Percentiles rank a stretch among this genome's conserved stretches.
Evolutionary conservation across 139 green algal genomes (phyloP).

Genomic region (Desmodesmus armatus): DNA sequence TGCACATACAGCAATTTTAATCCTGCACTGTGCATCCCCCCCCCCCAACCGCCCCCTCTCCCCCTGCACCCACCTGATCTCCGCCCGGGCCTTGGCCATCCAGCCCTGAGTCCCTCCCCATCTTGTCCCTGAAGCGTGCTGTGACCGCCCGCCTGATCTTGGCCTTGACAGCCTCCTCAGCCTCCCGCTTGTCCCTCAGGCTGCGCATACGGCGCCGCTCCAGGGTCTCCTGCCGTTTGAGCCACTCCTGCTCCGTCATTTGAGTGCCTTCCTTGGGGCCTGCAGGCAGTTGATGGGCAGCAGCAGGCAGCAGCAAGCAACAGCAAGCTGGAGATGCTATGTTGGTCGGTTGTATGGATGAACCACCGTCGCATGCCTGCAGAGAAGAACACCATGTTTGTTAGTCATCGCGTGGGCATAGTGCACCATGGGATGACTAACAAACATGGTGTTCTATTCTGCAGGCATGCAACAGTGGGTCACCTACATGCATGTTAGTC

Average conservation of each 20-base stretch:
- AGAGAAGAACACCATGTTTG: neutral
- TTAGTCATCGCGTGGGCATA: too few relatives aligned
- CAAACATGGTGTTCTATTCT: neutral
- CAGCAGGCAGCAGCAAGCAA: neutral
- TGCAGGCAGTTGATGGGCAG: neutral
- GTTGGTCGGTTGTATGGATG: too few relatives aligned
- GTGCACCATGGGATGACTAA: too few relatives aligned
- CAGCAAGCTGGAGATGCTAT: too few relatives aligned
- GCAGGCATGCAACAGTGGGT: too few relatives aligned
- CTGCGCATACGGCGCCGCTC: slow-evolving; percentile 37
- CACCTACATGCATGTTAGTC: too few relatives aligned
- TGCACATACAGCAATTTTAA: slow-evolving; percentile 27
- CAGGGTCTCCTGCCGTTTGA: slow-evolving; percentile 34
- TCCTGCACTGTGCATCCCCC: too few relatives aligned
- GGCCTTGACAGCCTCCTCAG: slow-evolving; percentile 44
- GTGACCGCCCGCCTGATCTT: slow-evolving; percentile 33
- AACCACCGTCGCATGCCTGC: too few relatives aligned
- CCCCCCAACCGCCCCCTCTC: too few relatives aligned
- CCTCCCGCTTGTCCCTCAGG: slow-evolving; percentile 41
- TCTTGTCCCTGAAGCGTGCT: slow-evolving; percentile 33
- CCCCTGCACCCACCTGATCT: too few relatives aligned
- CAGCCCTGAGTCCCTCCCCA: neutral
- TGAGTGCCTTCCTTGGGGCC: slow-evolving; percentile 14
- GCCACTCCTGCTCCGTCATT: slow-evolving; percentile 43
- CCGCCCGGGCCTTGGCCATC: too few relatives aligned